Evolutionary conservation across 2,329 filamentous ascomycete species (phyloP).

Genomic region (Lachnellula hyalina): DNA sequence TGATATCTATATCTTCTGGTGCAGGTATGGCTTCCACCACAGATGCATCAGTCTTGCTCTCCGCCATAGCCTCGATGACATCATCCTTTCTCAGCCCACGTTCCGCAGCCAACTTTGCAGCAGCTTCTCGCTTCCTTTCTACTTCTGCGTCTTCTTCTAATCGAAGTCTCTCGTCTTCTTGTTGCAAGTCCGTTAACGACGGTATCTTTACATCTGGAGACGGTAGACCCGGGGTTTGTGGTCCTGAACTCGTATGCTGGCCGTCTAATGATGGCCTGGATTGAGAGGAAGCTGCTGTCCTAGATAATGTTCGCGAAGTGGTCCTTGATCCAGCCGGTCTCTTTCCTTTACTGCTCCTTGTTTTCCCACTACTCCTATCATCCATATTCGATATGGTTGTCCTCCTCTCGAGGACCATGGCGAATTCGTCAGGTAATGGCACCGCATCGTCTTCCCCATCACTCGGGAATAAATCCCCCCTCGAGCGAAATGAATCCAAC

Average conservation of each 20-base stretch:
- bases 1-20: conserved; percentile 22
- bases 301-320: conserved; percentile 52
- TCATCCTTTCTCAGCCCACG: conserved; percentile 38
- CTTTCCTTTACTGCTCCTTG: conserved; percentile 56
- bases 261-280: conserved; percentile 18
- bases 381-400: conserved; percentile 55
- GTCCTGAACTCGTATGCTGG: conserved; percentile 23
- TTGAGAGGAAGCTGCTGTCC: conserved; percentile 33
- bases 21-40: conserved; percentile 21
- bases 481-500: conserved; percentile 77
- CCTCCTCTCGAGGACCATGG: conserved; percentile 71
- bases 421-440: conserved; percentile 89
- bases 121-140: conserved; percentile 47
- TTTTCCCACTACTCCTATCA: conserved; percentile 65
- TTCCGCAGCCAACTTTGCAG: conserved; percentile 45
- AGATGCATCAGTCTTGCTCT: conserved; percentile 18
- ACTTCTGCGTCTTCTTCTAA: conserved; percentile 49
- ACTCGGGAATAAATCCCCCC: conserved; percentile 86
- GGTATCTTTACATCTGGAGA: conserved; percentile 36
- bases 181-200: conserved; percentile 47
- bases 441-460: conserved; percentile 84
- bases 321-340: conserved; percentile 41
- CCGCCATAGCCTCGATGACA: conserved; percentile 30
- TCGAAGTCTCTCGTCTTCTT: conserved; percentile 44
- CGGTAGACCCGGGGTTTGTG: conserved; percentile 29